These are phyloP conservation scores for Endocalyx cinctus DNA, from an alignment of 2,329 filamentous ascomycete genomes.

Conservation along the genomic window DNA sequence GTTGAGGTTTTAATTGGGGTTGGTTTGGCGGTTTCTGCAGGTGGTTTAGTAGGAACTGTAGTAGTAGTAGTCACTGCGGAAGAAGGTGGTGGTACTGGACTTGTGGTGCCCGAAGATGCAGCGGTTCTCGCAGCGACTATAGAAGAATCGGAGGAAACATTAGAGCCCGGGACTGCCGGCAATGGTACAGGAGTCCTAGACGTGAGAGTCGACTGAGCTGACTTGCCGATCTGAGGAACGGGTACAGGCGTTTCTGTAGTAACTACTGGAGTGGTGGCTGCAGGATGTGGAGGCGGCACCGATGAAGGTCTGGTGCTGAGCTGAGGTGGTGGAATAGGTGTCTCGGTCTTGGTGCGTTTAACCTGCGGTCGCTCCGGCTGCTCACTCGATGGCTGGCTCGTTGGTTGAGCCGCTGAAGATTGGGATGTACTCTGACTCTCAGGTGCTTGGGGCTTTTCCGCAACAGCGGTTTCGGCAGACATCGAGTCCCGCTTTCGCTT, in stretches of 20 bases:
- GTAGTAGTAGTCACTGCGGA: slow-evolving; percentile 29
- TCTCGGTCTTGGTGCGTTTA: slow-evolving; percentile 55
- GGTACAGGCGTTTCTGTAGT: slow-evolving; percentile 27
- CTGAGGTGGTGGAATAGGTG: slow-evolving; percentile 45
- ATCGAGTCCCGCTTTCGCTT: slow-evolving; percentile 44
- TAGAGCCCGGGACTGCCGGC: slow-evolving; percentile 20
- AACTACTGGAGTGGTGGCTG: slow-evolving; percentile 7
- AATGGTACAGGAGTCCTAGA: slow-evolving; percentile 31
- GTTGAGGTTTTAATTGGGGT: slow-evolving; percentile 28
- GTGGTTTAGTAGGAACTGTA: slow-evolving; percentile 29
- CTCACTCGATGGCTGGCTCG: slow-evolving; percentile 3
- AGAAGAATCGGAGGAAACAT: slow-evolving; percentile 18
- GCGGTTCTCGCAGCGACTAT: slow-evolving; percentile 19
- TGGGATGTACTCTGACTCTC: slow-evolving; percentile 11
- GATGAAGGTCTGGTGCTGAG: slow-evolving; percentile 29
- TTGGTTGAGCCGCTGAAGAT: slow-evolving; percentile 9
- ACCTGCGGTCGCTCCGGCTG: slow-evolving; percentile 32
- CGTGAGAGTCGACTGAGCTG: slow-evolving; percentile 15
- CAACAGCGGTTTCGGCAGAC: slow-evolving; percentile 25
- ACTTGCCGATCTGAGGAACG: slow-evolving; percentile 24
- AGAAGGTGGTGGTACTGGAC: slow-evolving; percentile 25
- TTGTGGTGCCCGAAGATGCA: slow-evolving; percentile 20
- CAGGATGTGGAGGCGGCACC: slow-evolving; percentile 21
- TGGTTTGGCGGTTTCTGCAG: slow-evolving; percentile 39
- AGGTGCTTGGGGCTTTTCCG: slow-evolving; percentile 23